phyloP scores from a whole-genome alignment of 2,329 filamentous ascomycete species.

The Phoma sp. region DNA sequence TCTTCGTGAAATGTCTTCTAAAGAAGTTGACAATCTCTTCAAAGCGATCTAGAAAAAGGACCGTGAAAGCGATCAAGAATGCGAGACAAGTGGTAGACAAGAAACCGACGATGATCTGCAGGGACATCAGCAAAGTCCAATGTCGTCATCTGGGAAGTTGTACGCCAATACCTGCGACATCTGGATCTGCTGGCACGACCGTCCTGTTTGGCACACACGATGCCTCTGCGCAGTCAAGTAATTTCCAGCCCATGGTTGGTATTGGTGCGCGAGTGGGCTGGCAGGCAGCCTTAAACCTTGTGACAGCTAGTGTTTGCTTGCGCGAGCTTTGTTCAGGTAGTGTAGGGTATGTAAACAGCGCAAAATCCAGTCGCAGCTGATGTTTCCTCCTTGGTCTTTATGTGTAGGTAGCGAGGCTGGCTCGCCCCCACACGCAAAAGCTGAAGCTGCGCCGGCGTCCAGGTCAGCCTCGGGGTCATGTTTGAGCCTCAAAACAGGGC shows the following conservation, averaged over 20 bases:
- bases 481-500: constrained; percentile 16
- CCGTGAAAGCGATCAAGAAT: constrained; percentile 37
- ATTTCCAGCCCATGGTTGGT: constrained; percentile 22
- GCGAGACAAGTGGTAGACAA: constrained; percentile 39
- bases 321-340: not conserved
- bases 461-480: constrained; percentile 8
- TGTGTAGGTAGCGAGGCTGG: constrained; percentile 5
- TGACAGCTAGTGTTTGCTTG: not conserved
- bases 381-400: constrained; percentile 2
- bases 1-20: constrained; percentile 22
- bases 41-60: constrained; percentile 40
- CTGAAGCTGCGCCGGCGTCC: not conserved
- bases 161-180: constrained; percentile 42
- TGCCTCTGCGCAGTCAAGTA: constrained; percentile 30
- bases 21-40: constrained; percentile 27
- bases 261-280: not conserved
- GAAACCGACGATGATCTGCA: constrained; percentile 39
- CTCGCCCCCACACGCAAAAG: constrained; percentile 8
- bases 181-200: constrained; percentile 33
- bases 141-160: not conserved
- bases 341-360: not conserved
- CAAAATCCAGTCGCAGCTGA: not conserved
- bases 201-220: constrained; percentile 22
- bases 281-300: not conserved
- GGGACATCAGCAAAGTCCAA: constrained; percentile 1